Evolutionary conservation across 306 rosid species (phyloP), one percentile per base, ranked within the genome.

Genomic region (Coriaria nepalensis): DNA sequence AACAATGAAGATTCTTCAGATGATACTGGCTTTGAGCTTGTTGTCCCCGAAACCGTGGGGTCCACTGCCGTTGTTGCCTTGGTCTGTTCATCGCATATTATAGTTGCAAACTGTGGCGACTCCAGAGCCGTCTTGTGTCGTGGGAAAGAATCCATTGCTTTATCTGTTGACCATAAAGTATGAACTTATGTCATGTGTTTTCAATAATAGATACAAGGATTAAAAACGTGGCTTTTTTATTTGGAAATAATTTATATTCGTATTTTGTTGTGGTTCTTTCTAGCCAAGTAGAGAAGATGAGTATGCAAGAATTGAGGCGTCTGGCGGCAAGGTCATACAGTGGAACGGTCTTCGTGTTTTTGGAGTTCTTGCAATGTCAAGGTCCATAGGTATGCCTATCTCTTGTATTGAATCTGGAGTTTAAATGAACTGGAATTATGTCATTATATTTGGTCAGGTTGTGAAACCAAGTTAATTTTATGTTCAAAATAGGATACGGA

Each of bases 111-210:
- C 61, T 77, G 79, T 43, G 83, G 83, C 7, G 83, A 77, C 56
- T 77, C 83, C 40, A 68, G 83, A 77, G 76, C 83, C 6, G 76
- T 77, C 35, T 57, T 76, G 9, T 72, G 68, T 45, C 83, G 83
- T 20, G 79, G 76, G 29, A 77, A 76, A 72, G 76, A 72, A 72
- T 34, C 83, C 4, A 44, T 77, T 14, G 57, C 79, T 0, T 47
- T 72, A 40, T 77, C 83, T 34, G 68, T 72, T 20, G 83, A 77
- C 52, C 83, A 77, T 44, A 77, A 72, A 62, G 83, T 77, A 68
- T 40, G 65, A 13, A 44, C 10, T 45, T 7, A 9, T 8, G 40
- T 58, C 47, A 41, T 38, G 43, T 36, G 43, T 44, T n/a, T n/a
- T n/a, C n/a, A n/a, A n/a, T n/a, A n/a, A n/a, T n/a, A n/a, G n/a